phyloP scores from a whole-genome alignment of 2,329 filamentous ascomycete genomes.

The Thermomyces lanuginosus region DNA sequence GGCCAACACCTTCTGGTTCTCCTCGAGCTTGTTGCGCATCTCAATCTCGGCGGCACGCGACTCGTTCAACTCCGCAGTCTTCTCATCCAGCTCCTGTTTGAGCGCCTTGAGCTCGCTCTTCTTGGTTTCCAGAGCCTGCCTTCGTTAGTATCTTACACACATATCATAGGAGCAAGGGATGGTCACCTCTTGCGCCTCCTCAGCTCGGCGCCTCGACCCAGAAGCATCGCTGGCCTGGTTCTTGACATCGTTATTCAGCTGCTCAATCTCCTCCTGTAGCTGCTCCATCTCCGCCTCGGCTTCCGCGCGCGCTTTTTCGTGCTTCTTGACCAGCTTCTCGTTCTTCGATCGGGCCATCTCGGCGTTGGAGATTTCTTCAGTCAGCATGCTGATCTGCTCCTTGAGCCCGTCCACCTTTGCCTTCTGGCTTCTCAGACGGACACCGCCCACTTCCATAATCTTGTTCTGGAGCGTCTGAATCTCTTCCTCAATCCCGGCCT shows the following conservation, averaged over 20 bases:
- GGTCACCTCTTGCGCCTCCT: slow-evolving; percentile 56
- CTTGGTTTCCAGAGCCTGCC: slow-evolving; percentile 52
- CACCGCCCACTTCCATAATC: slow-evolving; percentile 96
- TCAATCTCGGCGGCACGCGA: slow-evolving; percentile 85
- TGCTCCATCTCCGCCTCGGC: slow-evolving; percentile 63
- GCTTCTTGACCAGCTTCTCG: slow-evolving; percentile 77
- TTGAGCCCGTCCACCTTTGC: slow-evolving; percentile 80
- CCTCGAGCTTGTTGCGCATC: slow-evolving; percentile 95
- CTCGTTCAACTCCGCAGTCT: slow-evolving; percentile 70
- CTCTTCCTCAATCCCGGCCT: slow-evolving; percentile 76
- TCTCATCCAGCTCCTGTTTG: slow-evolving; percentile 76
- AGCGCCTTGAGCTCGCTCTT: slow-evolving; percentile 63
- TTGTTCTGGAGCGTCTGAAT: slow-evolving; percentile 87
- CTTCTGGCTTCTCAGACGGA: slow-evolving; percentile 77
- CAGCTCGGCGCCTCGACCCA: slow-evolving; percentile 53
- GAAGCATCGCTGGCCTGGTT: slow-evolving; percentile 62
- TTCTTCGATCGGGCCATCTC: slow-evolving; percentile 84
- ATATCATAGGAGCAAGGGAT: not conserved
- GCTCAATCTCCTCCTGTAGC: slow-evolving; percentile 56
- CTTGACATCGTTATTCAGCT: slow-evolving; percentile 60
- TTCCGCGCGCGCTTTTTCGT: slow-evolving; percentile 66
- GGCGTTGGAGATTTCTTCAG: slow-evolving; percentile 67
- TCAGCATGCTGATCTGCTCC: slow-evolving; percentile 63
- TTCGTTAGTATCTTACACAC: slow-evolving; percentile 11
- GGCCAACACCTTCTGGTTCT: slow-evolving; percentile 72